A percentile compares a stretch with the other conserved stretches of the same genome.
Evolutionary conservation across 805 yeast genomes (phyloP).

Genomic region (Nakazawaea pomicola): DNA sequence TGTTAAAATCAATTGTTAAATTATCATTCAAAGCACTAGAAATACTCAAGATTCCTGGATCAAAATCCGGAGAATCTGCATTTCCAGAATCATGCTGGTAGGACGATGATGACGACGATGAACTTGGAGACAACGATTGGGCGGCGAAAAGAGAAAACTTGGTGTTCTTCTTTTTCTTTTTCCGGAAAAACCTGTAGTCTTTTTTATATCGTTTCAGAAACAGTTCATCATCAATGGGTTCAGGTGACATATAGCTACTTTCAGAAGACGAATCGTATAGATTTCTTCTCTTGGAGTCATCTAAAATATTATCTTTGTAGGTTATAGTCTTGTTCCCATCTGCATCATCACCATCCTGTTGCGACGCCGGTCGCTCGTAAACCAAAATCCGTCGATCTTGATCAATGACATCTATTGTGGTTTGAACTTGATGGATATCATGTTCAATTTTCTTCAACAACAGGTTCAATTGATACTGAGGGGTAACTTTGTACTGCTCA

Average conservation of each 20-base stretch:
- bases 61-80: background rate
- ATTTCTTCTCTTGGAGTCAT: conserved; percentile 2
- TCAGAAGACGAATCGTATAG: background rate
- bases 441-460: background rate
- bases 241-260: background rate
- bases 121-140: conserved; percentile 1
- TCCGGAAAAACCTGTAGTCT: conserved; percentile 6
- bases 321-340: background rate
- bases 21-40: background rate
- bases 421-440: background rate
- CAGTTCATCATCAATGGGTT: background rate
- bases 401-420: background rate
- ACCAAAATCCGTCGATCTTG: conserved; percentile 7
- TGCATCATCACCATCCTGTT: conserved; percentile 1
- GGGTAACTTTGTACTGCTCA: background rate
- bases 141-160: background rate
- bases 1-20: conserved; percentile 19
- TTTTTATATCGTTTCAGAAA: conserved; percentile 1
- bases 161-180: conserved; percentile 1
- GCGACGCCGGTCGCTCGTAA: conserved; percentile 1
- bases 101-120: background rate
- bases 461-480: conserved; percentile 1
- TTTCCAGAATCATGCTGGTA: background rate
- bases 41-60: background rate
- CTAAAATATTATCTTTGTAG: background rate